Base-by-base conservation (phyloP, 345 rosid genomes). In the Eucalyptus fibrosa region DNA sequence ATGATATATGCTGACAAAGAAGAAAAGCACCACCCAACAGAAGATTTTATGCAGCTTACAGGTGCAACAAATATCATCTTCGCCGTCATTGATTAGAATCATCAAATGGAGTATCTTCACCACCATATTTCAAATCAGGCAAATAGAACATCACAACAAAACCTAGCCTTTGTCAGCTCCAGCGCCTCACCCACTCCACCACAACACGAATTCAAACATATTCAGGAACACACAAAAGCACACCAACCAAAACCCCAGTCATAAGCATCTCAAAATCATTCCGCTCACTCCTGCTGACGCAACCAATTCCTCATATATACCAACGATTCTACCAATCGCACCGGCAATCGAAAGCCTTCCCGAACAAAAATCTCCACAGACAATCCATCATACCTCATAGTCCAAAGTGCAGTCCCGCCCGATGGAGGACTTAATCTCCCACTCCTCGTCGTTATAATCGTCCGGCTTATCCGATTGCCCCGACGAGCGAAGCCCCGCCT, bases 331-430 rank as follows among this genome's bases (percentile, higher is more conserved):
- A 56, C 65, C 12, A 55, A 30, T 59, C 51, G 87, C 14, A 34
- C 28, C 44, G 24, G 19, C 62, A 69, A 45, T 37, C 42, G 42
- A 72, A 72, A 18, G 42, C 13, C 40, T 72, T 21, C 83, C 45
- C 45, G 30, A 87, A 44, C 12, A 85, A 47, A n/a, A 45, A 28
- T 55, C 10, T 15, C 9, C 62, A 13, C 42, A 65, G 42, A 50
- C 72, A 3, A 10, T 42, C 53, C 60, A 14, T 9, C 17, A n/a
- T 77, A 96, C 99, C 99, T 97, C 99, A 17, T 94, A 88, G 87
- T 97, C 99, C 28, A 97, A 95, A 82, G 99, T 97, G 42, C 91
- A 92, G 86, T 97, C 99, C 88, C 94, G 92, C 42, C 99, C 98
- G 86, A 97, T 92, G 32, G 94, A 95, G 26, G 97, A 93, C 91